Evolutionary conservation across 805 yeast genomes (phyloP).

Genomic region (Hermanozyma aechmeae): DNA sequence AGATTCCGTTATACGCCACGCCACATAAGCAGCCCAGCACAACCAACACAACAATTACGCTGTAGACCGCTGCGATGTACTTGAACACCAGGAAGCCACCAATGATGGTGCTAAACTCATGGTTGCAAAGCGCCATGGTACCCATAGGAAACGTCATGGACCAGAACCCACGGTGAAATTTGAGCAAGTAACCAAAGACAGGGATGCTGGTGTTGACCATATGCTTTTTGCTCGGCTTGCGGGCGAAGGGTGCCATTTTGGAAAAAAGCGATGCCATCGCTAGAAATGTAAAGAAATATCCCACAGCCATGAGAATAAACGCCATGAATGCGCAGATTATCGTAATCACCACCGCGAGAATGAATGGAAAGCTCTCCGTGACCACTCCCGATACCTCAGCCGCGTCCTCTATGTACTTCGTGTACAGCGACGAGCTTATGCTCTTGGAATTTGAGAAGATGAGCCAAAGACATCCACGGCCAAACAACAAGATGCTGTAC

Average conservation of each 20-base stretch:
- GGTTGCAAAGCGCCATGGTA: slow-evolving; percentile 51
- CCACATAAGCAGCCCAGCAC: slow-evolving; percentile 26
- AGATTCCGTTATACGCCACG: slow-evolving; percentile 11
- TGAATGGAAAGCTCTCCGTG: slow-evolving; percentile 1
- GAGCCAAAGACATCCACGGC: slow-evolving; percentile 28
- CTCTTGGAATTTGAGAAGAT: slow-evolving; percentile 6
- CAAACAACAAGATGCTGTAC: slow-evolving; percentile 51
- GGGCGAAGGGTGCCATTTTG: slow-evolving; percentile 30
- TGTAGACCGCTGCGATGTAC: slow-evolving; percentile 55
- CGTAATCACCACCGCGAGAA: slow-evolving; percentile 6
- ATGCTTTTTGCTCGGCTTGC: slow-evolving; percentile 15
- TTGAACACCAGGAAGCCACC: slow-evolving; percentile 46
- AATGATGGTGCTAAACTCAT: slow-evolving; percentile 30
- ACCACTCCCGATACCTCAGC: slow-evolving; percentile 2
- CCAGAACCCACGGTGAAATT: slow-evolving; percentile 41
- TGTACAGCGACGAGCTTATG: slow-evolving; percentile 3
- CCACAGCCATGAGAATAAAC: slow-evolving; percentile 39
- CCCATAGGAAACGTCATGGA: slow-evolving; percentile 88
- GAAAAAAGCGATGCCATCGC: slow-evolving; percentile 32
- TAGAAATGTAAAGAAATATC: slow-evolving; percentile 39
- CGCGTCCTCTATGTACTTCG: slow-evolving; percentile 4
- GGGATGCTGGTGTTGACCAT: slow-evolving; percentile 8
- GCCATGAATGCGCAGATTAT: slow-evolving; percentile 24
- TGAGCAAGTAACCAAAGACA: slow-evolving; percentile 3
- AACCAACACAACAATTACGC: slow-evolving; percentile 39